Base-by-base conservation (phyloP, 2,329 filamentous ascomycete genomes). In the Westerdykella aurantiaca region DNA sequence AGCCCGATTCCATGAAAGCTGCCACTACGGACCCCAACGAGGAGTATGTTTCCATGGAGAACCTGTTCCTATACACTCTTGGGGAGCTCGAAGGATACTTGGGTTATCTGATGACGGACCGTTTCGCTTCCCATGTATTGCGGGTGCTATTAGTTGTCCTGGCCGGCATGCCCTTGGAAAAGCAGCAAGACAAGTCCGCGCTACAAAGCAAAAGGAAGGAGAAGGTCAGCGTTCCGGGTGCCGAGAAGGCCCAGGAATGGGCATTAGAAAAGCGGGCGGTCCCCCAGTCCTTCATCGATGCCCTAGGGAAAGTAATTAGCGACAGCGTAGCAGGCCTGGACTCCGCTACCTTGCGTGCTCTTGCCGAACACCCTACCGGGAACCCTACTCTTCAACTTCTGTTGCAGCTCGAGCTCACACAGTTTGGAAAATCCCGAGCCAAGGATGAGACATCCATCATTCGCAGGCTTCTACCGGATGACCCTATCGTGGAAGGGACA, bases 141-240 rank as follows among this genome's bases (percentile, higher is more conserved):
- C 82, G 93, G 38, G 87, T 95, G 0, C 76, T 98, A 7, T 74
- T 98, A 1, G 73, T 96, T 3, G 82, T 97, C 1, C 74, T 98
- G 5, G 87, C 91, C 0, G 93, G 93, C 6, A 79, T 87, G 47
- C 83, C 90, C 0, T 72, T 96, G 5, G 82, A 88, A 45, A 80
- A 85, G 45, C 55, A 60, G 48, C 57, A 50, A 44, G 46, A 78
- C 18, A 83, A 83, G 63, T 82, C 83, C 1, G 71, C 95, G n/a
- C 70, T 96, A 38, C 87, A 91, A 63, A 95, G 91, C 74, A 90
- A 88, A 68, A 90, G 83, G 70, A 97, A 97, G 69, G 90, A 97
- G 68, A 83, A 86, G 53, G 77, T 94, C 39, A 78, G 79, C 1
- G 54, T 68, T 1, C 72, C 71, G 2, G 74, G 77, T 2, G 70